These are phyloP conservation scores for Trypanosoma grayi DNA, from an alignment of 208 protist genomes.

Conservation along the genomic window DNA sequence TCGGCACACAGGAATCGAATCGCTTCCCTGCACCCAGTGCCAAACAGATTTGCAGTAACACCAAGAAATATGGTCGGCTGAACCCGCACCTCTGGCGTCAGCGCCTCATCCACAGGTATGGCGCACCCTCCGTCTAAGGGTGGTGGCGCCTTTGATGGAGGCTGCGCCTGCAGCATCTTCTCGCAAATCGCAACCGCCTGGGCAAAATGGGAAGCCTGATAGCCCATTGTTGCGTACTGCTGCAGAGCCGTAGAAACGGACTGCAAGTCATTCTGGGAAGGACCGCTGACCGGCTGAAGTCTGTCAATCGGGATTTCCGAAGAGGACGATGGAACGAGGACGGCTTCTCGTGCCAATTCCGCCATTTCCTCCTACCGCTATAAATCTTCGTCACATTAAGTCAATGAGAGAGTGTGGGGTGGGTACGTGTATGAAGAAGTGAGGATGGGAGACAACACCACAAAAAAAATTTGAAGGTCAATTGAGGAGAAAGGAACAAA, in stretches of 20 bases:
- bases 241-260: conserved; percentile 24
- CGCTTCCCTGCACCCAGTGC: conserved; percentile 79
- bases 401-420: no score
- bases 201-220: conserved; percentile 74
- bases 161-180: conserved; percentile 52
- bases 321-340: conserved; percentile 44
- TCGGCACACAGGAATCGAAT: conserved; percentile 78
- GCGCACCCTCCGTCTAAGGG: background rate
- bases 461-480: no score
- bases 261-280: conserved; percentile 29
- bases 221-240: conserved; percentile 55
- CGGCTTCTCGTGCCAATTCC: conserved; percentile 43
- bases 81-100: conserved; percentile 8
- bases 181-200: conserved; percentile 44
- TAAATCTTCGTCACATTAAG: no score
- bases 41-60: conserved; percentile 73
- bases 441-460: no score
- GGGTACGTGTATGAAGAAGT: no score
- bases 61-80: conserved; percentile 73
- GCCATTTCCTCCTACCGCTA: conserved; percentile 27
- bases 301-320: background rate
- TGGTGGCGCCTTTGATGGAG: conserved; percentile 30
- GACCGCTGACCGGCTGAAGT: conserved; percentile 33
- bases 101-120: background rate
- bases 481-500: no score